Evolutionary conservation across 2,329 filamentous ascomycete genomes (phyloP).

Genomic region (Rugonectria rugulosa): DNA sequence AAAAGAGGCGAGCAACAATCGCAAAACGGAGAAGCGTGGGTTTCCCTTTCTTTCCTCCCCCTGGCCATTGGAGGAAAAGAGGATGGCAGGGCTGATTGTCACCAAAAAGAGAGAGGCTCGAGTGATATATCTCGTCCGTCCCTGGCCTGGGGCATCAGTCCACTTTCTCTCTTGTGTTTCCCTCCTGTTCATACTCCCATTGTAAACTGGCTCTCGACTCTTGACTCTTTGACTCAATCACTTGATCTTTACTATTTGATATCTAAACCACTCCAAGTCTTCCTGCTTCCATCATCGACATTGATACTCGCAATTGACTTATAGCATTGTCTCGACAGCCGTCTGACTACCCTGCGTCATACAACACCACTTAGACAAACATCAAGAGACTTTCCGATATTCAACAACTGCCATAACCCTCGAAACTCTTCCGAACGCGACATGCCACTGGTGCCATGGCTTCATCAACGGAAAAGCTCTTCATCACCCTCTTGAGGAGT

Average conservation of each 20-base stretch:
- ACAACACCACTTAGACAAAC: constrained; percentile 16
- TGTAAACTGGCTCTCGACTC: constrained; percentile 12
- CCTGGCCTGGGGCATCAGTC: constrained; percentile 26
- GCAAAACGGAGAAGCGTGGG: constrained; percentile 11
- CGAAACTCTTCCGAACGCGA: constrained; percentile 38
- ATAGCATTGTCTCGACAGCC: constrained; percentile 5
- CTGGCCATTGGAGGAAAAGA: constrained; percentile 11
- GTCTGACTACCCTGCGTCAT: constrained; percentile 24
- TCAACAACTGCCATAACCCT: not conserved
- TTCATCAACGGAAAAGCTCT: constrained; percentile 52
- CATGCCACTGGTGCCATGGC: constrained; percentile 62
- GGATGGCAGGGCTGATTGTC: constrained; percentile 18
- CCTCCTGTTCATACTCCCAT: constrained; percentile 21
- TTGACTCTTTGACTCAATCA: not conserved
- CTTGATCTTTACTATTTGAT: constrained; percentile 11
- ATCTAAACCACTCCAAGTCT: constrained; percentile 8
- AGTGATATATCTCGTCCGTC: constrained; percentile 39
- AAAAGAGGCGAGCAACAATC: not conserved
- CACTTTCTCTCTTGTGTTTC: constrained; percentile 15
- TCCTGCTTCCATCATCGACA: constrained; percentile 1
- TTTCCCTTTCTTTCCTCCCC: constrained; percentile 1
- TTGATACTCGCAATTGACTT: constrained; percentile 18
- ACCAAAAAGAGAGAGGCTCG: constrained; percentile 9
- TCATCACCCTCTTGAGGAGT: constrained; percentile 65
- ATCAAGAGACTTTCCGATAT: not conserved